Base-by-base conservation (phyloP, 2,329 filamentous ascomycete genomes). In the Fusarium newnesense region DNA sequence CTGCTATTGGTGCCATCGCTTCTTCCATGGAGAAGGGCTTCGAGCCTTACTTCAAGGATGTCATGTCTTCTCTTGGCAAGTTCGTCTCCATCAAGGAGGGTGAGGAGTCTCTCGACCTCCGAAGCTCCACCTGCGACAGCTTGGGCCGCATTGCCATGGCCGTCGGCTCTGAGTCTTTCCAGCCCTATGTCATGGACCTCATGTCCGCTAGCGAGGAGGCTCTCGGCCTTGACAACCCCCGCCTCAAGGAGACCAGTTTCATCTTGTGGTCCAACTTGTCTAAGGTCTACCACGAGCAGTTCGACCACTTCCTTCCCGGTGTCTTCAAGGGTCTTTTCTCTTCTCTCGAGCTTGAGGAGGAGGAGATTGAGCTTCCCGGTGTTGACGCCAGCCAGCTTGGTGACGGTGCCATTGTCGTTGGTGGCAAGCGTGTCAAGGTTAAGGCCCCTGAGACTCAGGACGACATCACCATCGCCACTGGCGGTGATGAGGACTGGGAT, bases 201-300 rank as follows among this genome's bases (percentile, higher is more conserved):
- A 97, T 99, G 93, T 89, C 92, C 78, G 93, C 96, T 19, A 97
- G 94, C 75, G 95, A 98, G 83, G 95, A 98, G 83, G 95, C 93
- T 62, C 88, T 98, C 5, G 87, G 93, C 76, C 91, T 99, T 6
- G 95, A 94, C 77, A 95, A 98, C 84, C 93, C 95, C 46, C 90
- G 95, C 64, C 90, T 98, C 58, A 94, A 95, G 83, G 96, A 99
- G 86, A 98, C 95, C 70, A 97, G 94, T 81, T 99, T 97, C 85
- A 97, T 98, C 71, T 88, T 99, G 61, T 99, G 96, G 96, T 95
- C 94, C 74, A 94, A 94, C 44, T 91, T 99, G 80, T 93, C 96
- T 71, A 97, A 97, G 85, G 94, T 98, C 15, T 98, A 98, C 83
- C 92, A 93, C 78, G 93, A 94, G 79, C 88, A 95, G 61, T 96